Evolutionary conservation across 495 filamentous ascomycete genomes (phyloP), one percentile per base, ranked within the genome.

Genomic region (Barbatosphaeria neglecta): DNA sequence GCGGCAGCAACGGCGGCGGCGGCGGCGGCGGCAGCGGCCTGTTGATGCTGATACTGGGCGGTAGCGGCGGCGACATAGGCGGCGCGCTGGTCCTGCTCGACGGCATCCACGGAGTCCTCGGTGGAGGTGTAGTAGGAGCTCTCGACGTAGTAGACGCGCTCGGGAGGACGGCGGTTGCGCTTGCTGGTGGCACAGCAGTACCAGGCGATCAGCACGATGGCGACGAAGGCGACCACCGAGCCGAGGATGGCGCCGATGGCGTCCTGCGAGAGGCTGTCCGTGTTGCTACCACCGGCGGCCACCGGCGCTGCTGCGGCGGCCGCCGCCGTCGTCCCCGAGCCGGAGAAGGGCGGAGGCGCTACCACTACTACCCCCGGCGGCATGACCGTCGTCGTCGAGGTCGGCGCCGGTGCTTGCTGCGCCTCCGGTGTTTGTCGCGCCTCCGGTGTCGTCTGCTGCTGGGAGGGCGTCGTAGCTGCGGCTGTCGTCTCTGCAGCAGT

Each of bases 161-260:
- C 43, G 42, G 37, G 17, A 44, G 17, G 18, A 13, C 41, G 41
- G 16, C 41, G 44, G 45, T 15, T 27, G n/a, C 4, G 20, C 13
- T 10, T 10, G n/a, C 4, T 8, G 8, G 33, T 49, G 37, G 47
- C 10, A 20, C 27, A 43, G 41, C 41, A 54, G 23, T 45, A 22
- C 51, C 51, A 54, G 31, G 46, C 11, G 41, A 50, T 19, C 31
- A 50, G 35, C 13, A 50, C 19, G 10, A 50, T 37, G 16, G 50
- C 25, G 13, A 50, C 41, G 15, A 41, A 6, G 20, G 37, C 48
- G 9, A 43, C 48, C 4, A 54, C 41, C 15, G 44, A 48, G 22
- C 51, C 50, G 20, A 54, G 41, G 23, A 54, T 50, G 33, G 51
- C 47, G 23, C 51, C 51, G 17, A 54, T 41, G 10, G 20, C 40